A percentile compares a stretch with the other conserved stretches of the same genome.
Conservation (phyloP, 495 filamentous ascomycete species). For the Bombardia bombarda region DNA sequence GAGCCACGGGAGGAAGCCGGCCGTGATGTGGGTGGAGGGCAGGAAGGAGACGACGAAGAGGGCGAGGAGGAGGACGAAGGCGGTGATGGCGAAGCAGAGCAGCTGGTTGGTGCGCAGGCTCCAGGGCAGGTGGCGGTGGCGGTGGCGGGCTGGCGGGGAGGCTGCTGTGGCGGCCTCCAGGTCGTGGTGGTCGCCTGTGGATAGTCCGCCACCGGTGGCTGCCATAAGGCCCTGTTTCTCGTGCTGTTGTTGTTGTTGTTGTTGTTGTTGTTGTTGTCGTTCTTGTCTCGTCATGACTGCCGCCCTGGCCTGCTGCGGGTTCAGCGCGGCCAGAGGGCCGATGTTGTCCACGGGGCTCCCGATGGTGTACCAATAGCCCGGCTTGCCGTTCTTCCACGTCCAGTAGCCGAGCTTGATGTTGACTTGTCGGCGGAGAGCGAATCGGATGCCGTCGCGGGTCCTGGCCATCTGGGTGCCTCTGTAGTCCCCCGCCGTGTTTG, state of each 20-base stretch:
- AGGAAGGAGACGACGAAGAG: conserved; percentile 74
- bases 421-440: conserved; percentile 39
- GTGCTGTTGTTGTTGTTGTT: conserved; percentile 23
- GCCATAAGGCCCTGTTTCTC: conserved; percentile 1
- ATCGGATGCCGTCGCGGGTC: conserved; percentile 40
- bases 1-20: conserved; percentile 64
- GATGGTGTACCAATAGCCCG: conserved; percentile 35
- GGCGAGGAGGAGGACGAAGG: conserved; percentile 59
- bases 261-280: conserved; percentile 1
- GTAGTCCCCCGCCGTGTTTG: conserved; percentile 66
- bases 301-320: conserved; percentile 19
- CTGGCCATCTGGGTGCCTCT: conserved; percentile 47
- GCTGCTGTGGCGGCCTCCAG: conserved; percentile 30
- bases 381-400: conserved; percentile 47
- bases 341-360: conserved; percentile 29
- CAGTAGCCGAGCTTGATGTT: conserved; percentile 75
- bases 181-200: conserved; percentile 9
- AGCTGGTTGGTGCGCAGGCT: conserved; percentile 59
- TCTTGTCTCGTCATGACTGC: conserved; percentile 28
- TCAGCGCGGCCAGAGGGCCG: conserved; percentile 11
- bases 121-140: conserved; percentile 69
- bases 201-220: conserved; percentile 29
- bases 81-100: conserved; percentile 53
- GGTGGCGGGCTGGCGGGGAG: conserved; percentile 44
- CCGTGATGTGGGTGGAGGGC: conserved; percentile 47